Percentiles rank a stretch among this genome's conserved stretches.
Conservation (phyloP, 2,329 filamentous ascomycete species). For the Penicillium nordicum region DNA sequence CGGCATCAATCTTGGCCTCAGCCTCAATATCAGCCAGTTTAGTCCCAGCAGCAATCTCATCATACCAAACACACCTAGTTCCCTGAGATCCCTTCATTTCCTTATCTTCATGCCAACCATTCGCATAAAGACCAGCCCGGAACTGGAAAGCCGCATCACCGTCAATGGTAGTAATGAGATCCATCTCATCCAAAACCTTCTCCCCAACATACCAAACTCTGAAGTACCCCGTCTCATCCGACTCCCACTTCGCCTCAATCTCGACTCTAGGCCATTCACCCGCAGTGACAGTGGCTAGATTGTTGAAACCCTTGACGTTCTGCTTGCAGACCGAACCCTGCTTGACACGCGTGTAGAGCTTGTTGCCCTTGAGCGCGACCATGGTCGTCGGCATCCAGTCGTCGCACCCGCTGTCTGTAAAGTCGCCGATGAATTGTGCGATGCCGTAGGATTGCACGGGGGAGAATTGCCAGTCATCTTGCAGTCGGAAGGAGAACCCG, state of each 20-base stretch:
- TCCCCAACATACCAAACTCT: slow-evolving; percentile 49
- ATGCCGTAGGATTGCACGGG: slow-evolving; percentile 47
- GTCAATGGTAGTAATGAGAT: slow-evolving; percentile 46
- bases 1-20: slow-evolving; percentile 25
- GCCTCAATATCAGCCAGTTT: slow-evolving; percentile 37
- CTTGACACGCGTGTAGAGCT: slow-evolving; percentile 46
- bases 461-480: slow-evolving; percentile 47
- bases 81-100: slow-evolving; percentile 41
- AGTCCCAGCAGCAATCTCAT: slow-evolving; percentile 48
- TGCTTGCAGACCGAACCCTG: slow-evolving; percentile 40
- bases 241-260: slow-evolving; percentile 48
- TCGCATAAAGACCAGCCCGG: slow-evolving; percentile 49
- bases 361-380: slow-evolving; percentile 47
- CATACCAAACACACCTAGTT: slow-evolving; percentile 50
- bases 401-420: slow-evolving; percentile 44
- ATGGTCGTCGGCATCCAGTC: slow-evolving; percentile 51
- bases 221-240: slow-evolving; percentile 44
- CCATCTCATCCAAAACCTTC: slow-evolving; percentile 42
- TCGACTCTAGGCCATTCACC: slow-evolving; percentile 49
- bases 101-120: slow-evolving; percentile 48
- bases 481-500: slow-evolving; percentile 52
- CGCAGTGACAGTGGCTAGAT: slow-evolving; percentile 40
- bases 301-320: slow-evolving; percentile 29
- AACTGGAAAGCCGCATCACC: slow-evolving; percentile 48
- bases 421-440: slow-evolving; percentile 53